A percentile compares a stretch with the other conserved stretches of the same genome.
Conservation (phyloP, 495 filamentous ascomycete species). For the Cetradonia linearis region DNA sequence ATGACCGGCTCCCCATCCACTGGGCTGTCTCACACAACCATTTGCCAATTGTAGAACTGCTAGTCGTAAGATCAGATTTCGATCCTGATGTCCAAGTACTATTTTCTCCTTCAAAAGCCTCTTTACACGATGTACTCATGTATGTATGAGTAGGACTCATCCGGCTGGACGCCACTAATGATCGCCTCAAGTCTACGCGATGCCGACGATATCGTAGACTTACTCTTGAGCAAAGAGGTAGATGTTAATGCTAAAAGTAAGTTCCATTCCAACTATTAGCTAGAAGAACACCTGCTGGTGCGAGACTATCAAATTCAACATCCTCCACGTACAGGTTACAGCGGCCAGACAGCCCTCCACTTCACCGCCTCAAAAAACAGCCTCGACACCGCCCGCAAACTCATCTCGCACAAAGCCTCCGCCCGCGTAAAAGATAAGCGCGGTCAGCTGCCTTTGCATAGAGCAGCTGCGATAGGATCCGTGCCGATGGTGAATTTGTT, state of each 20-base stretch:
- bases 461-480: constrained; percentile 82
- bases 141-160: constrained; percentile 54
- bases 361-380: constrained; percentile 85
- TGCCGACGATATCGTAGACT: constrained; percentile 45
- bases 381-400: constrained; percentile 65
- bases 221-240: constrained; percentile 70
- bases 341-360: constrained; percentile 67
- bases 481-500: constrained; percentile 75
- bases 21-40: constrained; percentile 88
- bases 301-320: neutral
- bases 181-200: constrained; percentile 69
- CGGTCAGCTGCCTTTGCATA: constrained; percentile 77
- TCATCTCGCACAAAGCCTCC: constrained; percentile 68
- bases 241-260: constrained; percentile 74
- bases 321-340: constrained; percentile 3
- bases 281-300: too few species aligned
- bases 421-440: constrained; percentile 75
- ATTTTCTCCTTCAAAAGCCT: neutral
- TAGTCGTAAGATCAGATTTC: constrained; percentile 61
- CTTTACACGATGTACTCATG: neutral
- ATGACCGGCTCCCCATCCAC: constrained; percentile 86
- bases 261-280: constrained; percentile 1
- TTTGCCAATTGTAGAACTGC: constrained; percentile 59
- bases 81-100: constrained; percentile 75
- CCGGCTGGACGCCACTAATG: constrained; percentile 92